These are phyloP conservation scores for Musa beccarii DNA, from an alignment of 176 grass and related monocot genomes.

Conservation along the genomic window DNA sequence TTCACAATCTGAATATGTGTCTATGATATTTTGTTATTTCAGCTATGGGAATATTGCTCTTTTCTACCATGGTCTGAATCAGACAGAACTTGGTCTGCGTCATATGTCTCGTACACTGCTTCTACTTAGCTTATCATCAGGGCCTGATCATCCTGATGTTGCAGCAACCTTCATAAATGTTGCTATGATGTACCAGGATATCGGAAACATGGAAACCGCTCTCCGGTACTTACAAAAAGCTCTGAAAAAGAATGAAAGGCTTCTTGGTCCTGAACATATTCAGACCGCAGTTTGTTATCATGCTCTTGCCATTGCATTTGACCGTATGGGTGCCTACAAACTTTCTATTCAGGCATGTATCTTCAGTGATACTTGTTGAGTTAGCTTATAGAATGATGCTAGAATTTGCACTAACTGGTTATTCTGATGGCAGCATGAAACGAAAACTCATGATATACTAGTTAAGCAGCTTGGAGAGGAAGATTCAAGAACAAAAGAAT, in stretches of 20 bases:
- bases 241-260: conserved; percentile 70
- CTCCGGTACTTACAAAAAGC: conserved; percentile 92
- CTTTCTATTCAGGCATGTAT: conserved; percentile 82
- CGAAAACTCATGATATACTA: conserved; percentile 79
- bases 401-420: background rate
- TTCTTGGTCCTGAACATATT: conserved; percentile 85
- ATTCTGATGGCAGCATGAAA: conserved; percentile 72
- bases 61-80: conserved; percentile 92
- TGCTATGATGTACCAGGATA: conserved; percentile 99
- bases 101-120: conserved; percentile 87
- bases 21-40: conserved; percentile 14
- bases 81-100: conserved; percentile 71
- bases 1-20: background rate
- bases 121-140: conserved; percentile 74
- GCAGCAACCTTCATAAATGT: conserved; percentile 91
- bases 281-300: conserved; percentile 97
- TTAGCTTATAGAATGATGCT: background rate
- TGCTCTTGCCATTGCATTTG: conserved; percentile 92
- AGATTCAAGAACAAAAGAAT: conserved; percentile 80
- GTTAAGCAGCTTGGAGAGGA: conserved; percentile 70
- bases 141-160: conserved; percentile 84
- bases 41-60: conserved; percentile 99
- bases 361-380: background rate
- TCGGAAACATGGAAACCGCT: conserved; percentile 73
- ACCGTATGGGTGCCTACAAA: conserved; percentile 78